Conservation (phyloP, 371 early-diverging fungal genomes). For the Mucor lusitanicus region DNA sequence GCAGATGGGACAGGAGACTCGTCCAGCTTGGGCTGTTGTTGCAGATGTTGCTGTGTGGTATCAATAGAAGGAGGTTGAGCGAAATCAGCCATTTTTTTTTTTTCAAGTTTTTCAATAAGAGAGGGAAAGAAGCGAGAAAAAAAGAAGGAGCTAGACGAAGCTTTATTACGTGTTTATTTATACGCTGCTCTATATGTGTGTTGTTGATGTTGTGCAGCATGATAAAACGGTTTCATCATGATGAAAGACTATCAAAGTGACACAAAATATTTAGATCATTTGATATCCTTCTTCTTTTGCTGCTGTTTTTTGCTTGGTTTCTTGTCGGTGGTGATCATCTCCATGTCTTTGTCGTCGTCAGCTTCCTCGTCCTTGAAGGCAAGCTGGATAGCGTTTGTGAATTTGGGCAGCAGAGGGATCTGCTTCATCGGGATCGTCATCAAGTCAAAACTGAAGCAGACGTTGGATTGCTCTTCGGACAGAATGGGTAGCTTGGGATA, state of each 20-base stretch:
- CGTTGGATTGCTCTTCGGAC: constrained; percentile 45
- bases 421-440: constrained; percentile 71
- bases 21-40: background rate
- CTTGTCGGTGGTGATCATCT: background rate
- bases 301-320: background rate
- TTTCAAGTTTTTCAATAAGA: background rate
- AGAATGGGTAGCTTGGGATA: constrained; percentile 83
- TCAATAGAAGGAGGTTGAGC: constrained; percentile 4
- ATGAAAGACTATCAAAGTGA: constrained; percentile 4
- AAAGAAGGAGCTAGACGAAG: background rate
- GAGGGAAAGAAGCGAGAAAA: background rate
- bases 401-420: constrained; percentile 64
- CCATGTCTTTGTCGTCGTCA: constrained; percentile 25
- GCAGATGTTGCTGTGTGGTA: background rate
- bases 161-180: constrained; percentile 1
- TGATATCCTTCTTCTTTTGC: background rate
- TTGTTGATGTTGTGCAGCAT: constrained; percentile 6
- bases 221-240: constrained; percentile 18
- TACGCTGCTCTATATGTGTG: background rate
- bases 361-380: constrained; percentile 58
- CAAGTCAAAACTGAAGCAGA: constrained; percentile 85
- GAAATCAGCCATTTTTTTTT: constrained; percentile 12
- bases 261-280: constrained; percentile 4
- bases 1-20: constrained; percentile 18
- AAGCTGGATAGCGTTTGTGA: constrained; percentile 55